Percentiles rank a stretch among this genome's conserved stretches.
These are phyloP conservation scores for Paracorniculantispora psalliotae DNA, from an alignment of 2,329 filamentous ascomycete species.

Conservation along the genomic window DNA sequence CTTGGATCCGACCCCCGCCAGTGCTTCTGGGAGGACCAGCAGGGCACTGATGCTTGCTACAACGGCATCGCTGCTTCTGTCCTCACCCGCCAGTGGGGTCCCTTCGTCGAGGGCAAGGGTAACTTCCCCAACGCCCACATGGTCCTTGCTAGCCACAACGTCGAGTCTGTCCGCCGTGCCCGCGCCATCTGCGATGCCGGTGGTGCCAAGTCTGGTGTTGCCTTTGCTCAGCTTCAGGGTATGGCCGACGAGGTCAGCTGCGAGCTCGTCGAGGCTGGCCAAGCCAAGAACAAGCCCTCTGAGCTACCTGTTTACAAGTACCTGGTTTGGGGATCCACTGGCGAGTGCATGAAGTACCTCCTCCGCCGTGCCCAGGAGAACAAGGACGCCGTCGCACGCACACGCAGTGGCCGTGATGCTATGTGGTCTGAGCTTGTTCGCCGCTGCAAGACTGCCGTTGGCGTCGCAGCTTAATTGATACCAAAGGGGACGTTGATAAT, in stretches of 20 bases:
- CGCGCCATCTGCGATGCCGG: constrained; percentile 46
- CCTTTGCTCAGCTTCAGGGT: constrained; percentile 71
- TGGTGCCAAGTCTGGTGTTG: constrained; percentile 34
- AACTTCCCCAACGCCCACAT: constrained; percentile 56
- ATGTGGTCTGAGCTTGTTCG: constrained; percentile 58
- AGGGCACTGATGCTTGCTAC: constrained; percentile 66
- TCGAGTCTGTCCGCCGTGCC: constrained; percentile 59
- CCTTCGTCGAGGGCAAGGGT: constrained; percentile 30
- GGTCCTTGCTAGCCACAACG: constrained; percentile 81
- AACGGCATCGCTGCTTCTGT: constrained; percentile 65
- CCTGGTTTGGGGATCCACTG: constrained; percentile 63
- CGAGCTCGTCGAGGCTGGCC: constrained; percentile 43
- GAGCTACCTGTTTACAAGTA: constrained; percentile 64
- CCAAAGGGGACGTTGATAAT: constrained; percentile 1
- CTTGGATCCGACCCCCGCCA: constrained; percentile 64
- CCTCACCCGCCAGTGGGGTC: constrained; percentile 48
- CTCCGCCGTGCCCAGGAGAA: constrained; percentile 62
- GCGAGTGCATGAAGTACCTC: constrained; percentile 84
- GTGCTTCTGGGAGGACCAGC: constrained; percentile 67
- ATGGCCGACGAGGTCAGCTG: constrained; percentile 93
- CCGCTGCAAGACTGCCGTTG: constrained; percentile 42
- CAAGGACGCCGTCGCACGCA: constrained; percentile 62
- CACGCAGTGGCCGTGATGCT: constrained; percentile 55
- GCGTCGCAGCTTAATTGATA: constrained; percentile 26
- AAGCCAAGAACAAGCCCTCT: constrained; percentile 20